Evolutionary conservation across 2,329 filamentous ascomycete species (phyloP).

Genomic region (Coleophoma cylindrospora): DNA sequence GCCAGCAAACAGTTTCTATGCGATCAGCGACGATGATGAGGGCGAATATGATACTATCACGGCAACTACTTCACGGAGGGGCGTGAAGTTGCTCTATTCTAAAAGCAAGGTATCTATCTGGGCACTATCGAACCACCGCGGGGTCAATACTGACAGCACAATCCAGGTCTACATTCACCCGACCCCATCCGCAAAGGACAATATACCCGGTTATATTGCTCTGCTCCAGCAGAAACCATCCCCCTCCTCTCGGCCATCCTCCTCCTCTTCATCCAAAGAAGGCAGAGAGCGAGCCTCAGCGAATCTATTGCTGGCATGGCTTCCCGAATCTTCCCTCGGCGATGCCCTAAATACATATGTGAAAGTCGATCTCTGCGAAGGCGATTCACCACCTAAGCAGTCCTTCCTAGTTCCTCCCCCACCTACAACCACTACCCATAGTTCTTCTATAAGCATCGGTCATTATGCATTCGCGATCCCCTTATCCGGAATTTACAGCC

Average conservation of each 20-base stretch:
- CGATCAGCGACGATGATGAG: slow-evolving; percentile 94
- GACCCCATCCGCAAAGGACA: slow-evolving; percentile 88
- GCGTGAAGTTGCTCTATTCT: slow-evolving; percentile 89
- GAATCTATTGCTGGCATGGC: slow-evolving; percentile 84
- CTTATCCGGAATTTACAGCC: slow-evolving; percentile 82
- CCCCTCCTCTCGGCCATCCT: slow-evolving; percentile 21
- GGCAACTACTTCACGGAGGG: slow-evolving; percentile 68
- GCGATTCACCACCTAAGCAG: slow-evolving; percentile 75
- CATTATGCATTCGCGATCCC: slow-evolving; percentile 90
- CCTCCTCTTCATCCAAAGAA: slow-evolving; percentile 27
- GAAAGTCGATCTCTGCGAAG: slow-evolving; percentile 87
- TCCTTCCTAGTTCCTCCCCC: slow-evolving; percentile 89
- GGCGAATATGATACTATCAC: slow-evolving; percentile 92
- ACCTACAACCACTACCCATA: slow-evolving; percentile 75
- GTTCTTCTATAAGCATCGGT: slow-evolving; percentile 60
- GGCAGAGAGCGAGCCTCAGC: slow-evolving; percentile 51
- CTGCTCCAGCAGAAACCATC: slow-evolving; percentile 80
- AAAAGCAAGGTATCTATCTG: slow-evolving; percentile 77
- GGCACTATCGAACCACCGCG: slow-evolving; percentile 1
- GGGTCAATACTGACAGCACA: slow-evolving; percentile 16
- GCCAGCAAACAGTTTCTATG: slow-evolving; percentile 85
- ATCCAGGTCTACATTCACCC: slow-evolving; percentile 89
- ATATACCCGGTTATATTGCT: slow-evolving; percentile 90
- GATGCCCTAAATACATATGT: slow-evolving; percentile 86
- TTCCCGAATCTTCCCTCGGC: slow-evolving; percentile 84